phyloP scores from a whole-genome alignment of 148 eudicot species.

The Amaranthus cruentus region DNA sequence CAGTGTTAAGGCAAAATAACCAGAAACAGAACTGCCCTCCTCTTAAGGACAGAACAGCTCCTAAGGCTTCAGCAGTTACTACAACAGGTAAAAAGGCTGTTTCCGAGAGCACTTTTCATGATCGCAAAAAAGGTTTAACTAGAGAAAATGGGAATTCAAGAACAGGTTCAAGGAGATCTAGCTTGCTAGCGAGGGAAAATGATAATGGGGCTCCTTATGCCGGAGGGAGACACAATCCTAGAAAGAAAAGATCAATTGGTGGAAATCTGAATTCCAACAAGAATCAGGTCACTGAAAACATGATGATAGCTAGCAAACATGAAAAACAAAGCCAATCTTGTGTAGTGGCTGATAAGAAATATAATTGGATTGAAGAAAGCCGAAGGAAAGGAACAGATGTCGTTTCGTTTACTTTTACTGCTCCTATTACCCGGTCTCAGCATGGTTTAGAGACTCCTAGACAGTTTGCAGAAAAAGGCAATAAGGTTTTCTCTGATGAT shows the following conservation, averaged over 20 bases:
- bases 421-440: slow-evolving; percentile 62
- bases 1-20: slow-evolving; percentile 67
- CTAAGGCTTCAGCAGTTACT: slow-evolving; percentile 40
- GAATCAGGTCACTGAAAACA: slow-evolving; percentile 25
- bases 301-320: slow-evolving; percentile 33
- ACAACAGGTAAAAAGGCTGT: slow-evolving; percentile 40
- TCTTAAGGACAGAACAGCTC: slow-evolving; percentile 44
- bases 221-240: slow-evolving; percentile 39
- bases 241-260: slow-evolving; percentile 69
- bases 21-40: slow-evolving; percentile 72
- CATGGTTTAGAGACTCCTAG: slow-evolving; percentile 34
- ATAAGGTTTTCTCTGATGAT: slow-evolving; percentile 28
- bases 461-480: slow-evolving; percentile 24
- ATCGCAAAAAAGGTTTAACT: slow-evolving; percentile 30
- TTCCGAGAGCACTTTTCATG: slow-evolving; percentile 37
- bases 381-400: slow-evolving; percentile 68
- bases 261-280: slow-evolving; percentile 37
- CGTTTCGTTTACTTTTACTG: slow-evolving; percentile 85
- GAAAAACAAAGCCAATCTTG: slow-evolving; percentile 34
- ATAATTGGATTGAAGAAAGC: slow-evolving; percentile 48
- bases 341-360: slow-evolving; percentile 32
- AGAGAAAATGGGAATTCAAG: slow-evolving; percentile 37
- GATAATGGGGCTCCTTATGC: slow-evolving; percentile 42
- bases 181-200: slow-evolving; percentile 42
- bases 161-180: slow-evolving; percentile 53